Percentiles rank a stretch among this genome's conserved stretches.
These are phyloP conservation scores for Fomitopsis palustris DNA, from an alignment of 1,284 basidiomycete genomes.

Conservation along the genomic window DNA sequence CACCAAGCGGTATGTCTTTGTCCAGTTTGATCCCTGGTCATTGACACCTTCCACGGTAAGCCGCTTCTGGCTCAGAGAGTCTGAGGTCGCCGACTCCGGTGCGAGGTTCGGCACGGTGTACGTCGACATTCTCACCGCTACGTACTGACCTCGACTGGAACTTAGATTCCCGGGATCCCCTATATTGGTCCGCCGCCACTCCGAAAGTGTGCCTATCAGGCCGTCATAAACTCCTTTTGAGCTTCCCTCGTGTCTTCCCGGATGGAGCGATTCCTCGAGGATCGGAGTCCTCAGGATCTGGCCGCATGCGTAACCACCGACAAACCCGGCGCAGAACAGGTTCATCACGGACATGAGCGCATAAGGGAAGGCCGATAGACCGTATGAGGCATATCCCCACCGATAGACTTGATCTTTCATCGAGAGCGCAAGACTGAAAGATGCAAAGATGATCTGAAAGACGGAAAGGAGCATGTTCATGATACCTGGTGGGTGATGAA, in stretches of 20 bases:
- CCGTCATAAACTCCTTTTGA: not conserved
- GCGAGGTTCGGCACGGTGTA: not conserved
- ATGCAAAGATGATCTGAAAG: not conserved
- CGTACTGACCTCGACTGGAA: not conserved
- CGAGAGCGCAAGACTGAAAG: not conserved
- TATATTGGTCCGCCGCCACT: not conserved
- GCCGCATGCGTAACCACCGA: not conserved
- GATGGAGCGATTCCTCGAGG: not conserved
- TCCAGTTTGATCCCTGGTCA: not conserved
- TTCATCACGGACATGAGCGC: slow-evolving; percentile 5
- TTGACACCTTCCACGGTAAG: not conserved
- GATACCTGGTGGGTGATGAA: not conserved
- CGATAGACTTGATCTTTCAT: not conserved
- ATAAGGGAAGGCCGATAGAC: slow-evolving; percentile 4
- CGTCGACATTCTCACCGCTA: not conserved
- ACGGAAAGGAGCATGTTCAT: not conserved
- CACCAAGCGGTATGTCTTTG: not conserved
- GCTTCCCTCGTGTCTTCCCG: not conserved
- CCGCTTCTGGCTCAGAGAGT: not conserved
- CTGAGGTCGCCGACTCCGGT: not conserved
- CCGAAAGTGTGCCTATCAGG: not conserved
- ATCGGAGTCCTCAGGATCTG: slow-evolving; percentile 6
- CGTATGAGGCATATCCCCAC: slow-evolving; percentile 6
- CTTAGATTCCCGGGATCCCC: not conserved
- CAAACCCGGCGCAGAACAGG: not conserved